Evolutionary conservation across 108 stramenopile species (phyloP).

Genomic region (Schizochytrium sp.): DNA sequence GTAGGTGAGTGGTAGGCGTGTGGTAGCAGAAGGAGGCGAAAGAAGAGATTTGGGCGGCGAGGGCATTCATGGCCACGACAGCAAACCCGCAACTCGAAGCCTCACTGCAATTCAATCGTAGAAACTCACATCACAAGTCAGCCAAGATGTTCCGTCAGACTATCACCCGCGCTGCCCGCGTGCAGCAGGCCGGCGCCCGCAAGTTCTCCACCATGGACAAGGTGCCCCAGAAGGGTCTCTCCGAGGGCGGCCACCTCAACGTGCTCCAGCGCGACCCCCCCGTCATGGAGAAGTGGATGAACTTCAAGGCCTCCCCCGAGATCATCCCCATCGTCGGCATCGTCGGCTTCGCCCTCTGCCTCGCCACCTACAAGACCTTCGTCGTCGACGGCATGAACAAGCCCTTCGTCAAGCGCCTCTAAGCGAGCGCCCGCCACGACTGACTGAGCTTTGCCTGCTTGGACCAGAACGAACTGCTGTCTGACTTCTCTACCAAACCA

Average conservation of each 20-base stretch:
- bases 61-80: no score
- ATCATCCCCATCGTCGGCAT: slow-evolving; percentile 59
- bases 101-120: no score
- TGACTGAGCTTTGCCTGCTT: neutral
- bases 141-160: slow-evolving; percentile 7
- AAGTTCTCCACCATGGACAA: slow-evolving; percentile 51
- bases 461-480: neutral
- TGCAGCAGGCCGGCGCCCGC: slow-evolving; percentile 49
- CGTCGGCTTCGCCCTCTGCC: slow-evolving; percentile 51
- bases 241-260: slow-evolving; percentile 42
- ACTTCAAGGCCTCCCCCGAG: slow-evolving; percentile 20
- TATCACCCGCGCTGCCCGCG: slow-evolving; percentile 51
- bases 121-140: neutral
- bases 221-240: slow-evolving; percentile 28
- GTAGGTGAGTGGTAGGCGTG: no score
- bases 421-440: neutral
- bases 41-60: no score
- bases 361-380: slow-evolving; percentile 58
- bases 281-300: slow-evolving; percentile 44
- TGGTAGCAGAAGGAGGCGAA: no score
- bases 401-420: slow-evolving; percentile 55
- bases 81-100: no score
- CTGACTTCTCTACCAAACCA: slow-evolving; percentile 4
- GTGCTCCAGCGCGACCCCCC: slow-evolving; percentile 53
- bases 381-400: slow-evolving; percentile 54